Conservation (phyloP, 2,329 filamentous ascomycete species). For the Hypoxylon sp. region DNA sequence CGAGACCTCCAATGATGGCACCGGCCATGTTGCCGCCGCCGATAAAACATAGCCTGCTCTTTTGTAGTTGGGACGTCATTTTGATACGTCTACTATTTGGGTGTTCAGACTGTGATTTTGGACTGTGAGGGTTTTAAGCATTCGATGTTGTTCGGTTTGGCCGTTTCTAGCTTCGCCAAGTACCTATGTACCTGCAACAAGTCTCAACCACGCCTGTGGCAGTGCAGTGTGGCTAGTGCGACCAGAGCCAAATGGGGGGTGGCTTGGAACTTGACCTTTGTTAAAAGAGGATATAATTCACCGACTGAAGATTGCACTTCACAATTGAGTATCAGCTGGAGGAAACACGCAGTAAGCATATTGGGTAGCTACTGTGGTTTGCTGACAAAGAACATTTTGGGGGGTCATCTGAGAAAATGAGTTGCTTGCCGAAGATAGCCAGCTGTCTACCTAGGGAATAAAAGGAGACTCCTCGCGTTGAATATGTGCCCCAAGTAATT, state of each 20-base stretch:
- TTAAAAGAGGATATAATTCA: neutral
- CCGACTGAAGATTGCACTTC: no score
- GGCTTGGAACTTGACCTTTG: neutral
- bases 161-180: slow-evolving; percentile 1
- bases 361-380: no score
- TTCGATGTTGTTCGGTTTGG: neutral
- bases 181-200: neutral
- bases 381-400: no score
- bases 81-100: slow-evolving; percentile 5
- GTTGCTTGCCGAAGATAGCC: no score
- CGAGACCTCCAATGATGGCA: slow-evolving; percentile 64
- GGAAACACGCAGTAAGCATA: no score
- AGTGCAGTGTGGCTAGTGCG: slow-evolving; percentile 6
- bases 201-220: slow-evolving; percentile 10
- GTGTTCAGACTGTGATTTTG: no score
- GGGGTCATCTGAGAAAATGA: no score
- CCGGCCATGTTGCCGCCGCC: slow-evolving; percentile 65
- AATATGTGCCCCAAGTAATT: no score
- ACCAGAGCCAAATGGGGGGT: neutral
- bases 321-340: no score
- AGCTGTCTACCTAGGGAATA: no score
- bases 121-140: slow-evolving; percentile 12
- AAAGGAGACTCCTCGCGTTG: no score
- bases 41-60: slow-evolving; percentile 51
- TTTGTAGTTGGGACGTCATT: slow-evolving; percentile 48